phyloP scores from a whole-genome alignment of 163 green algal genomes.

The Chlorella variabilis region DNA sequence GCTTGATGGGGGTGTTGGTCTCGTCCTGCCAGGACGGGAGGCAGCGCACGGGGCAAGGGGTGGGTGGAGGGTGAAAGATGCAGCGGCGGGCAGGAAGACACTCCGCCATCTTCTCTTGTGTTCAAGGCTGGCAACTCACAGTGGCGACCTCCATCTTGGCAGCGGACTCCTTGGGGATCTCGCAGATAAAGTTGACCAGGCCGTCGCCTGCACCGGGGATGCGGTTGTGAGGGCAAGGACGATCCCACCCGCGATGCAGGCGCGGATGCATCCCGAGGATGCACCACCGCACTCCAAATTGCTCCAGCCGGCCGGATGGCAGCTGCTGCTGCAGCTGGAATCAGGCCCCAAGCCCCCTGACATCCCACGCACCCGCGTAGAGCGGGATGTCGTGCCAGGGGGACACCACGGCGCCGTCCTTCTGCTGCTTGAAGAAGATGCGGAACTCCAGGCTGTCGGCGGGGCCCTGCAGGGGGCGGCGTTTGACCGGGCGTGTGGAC shows the following conservation, averaged over 20 bases:
- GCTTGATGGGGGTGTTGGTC: slow-evolving; percentile 96
- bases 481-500: too few species aligned
- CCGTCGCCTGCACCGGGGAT: slow-evolving; percentile 67
- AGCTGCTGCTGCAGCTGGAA: too few species aligned
- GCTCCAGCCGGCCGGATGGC: too few species aligned
- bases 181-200: slow-evolving; percentile 93
- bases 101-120: too few species aligned
- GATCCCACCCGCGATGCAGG: not conserved
- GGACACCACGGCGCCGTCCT: slow-evolving; percentile 82
- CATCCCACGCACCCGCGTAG: slow-evolving; percentile 62
- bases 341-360: too few species aligned
- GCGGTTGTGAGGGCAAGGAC: not conserved
- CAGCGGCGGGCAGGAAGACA: not conserved
- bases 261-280: too few species aligned
- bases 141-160: slow-evolving; percentile 99
- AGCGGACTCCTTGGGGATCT: slow-evolving; percentile 98
- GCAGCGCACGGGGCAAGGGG: not conserved
- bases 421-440: slow-evolving; percentile 84
- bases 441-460: slow-evolving; percentile 86
- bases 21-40: slow-evolving; percentile 83
- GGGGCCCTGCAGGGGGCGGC: slow-evolving; percentile 80
- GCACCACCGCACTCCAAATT: too few species aligned
- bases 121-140: slow-evolving; percentile 49
- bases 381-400: slow-evolving; percentile 99
- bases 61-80: not conserved